Evolutionary conservation across 345 rosid species (phyloP).

Genomic region (Pugionium cornutum): DNA sequence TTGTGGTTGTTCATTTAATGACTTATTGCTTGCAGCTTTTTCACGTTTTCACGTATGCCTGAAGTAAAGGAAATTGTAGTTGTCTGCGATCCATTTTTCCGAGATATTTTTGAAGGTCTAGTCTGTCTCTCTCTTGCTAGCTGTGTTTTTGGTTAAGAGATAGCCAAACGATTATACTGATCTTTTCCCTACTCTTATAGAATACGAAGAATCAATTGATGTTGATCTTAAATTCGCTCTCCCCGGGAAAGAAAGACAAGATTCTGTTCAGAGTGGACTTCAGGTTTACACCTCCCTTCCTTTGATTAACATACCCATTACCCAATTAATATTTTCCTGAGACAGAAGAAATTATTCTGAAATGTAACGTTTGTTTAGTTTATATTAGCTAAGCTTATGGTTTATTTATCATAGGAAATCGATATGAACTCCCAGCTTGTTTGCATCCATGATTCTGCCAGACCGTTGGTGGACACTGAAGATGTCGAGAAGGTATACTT

Average conservation of each 20-base stretch:
- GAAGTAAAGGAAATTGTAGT: constrained; percentile 90
- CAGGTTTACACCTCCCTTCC: constrained; percentile 52
- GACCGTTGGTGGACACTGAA: constrained; percentile 66
- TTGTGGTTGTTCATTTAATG: not conserved
- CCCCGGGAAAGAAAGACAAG: constrained; percentile 98
- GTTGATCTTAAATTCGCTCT: constrained; percentile 73
- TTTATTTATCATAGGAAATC: constrained; percentile 49
- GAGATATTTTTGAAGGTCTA: constrained; percentile 84
- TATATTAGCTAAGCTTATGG: not conserved
- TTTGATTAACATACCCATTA: no score
- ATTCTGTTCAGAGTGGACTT: constrained; percentile 85
- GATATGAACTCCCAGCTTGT: constrained; percentile 77
- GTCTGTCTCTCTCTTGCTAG: constrained; percentile 13
- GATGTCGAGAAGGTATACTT: constrained; percentile 71
- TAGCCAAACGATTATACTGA: constrained; percentile 11
- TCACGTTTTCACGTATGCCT: constrained; percentile 70
- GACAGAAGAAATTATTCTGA: not conserved
- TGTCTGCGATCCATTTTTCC: constrained; percentile 94
- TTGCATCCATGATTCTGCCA: constrained; percentile 92
- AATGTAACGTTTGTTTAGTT: not conserved
- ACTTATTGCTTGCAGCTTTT: constrained; percentile 54
- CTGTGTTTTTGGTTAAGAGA: constrained; percentile 11
- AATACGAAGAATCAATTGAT: constrained; percentile 49
- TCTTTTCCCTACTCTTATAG: constrained; percentile 42
- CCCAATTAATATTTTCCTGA: not conserved